Base-by-base conservation (phyloP, 2,329 filamentous ascomycete genomes). In the Orbilia blumenaviensis region DNA sequence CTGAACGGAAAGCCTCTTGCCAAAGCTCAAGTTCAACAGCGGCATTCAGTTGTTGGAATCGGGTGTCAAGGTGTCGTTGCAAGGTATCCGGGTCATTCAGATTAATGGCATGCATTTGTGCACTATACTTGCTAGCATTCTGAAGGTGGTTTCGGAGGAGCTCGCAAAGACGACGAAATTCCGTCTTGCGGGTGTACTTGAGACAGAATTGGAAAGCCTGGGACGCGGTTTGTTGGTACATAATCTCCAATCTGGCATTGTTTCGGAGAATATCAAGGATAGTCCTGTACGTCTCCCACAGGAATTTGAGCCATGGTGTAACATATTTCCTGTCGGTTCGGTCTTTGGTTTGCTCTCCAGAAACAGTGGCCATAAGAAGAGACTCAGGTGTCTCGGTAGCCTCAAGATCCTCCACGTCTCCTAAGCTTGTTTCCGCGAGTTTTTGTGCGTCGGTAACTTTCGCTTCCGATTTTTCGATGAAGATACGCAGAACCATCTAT, bases 61-160 rank as follows among this genome's bases (percentile, higher is more conserved):
- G 93, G 61, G 95, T 99, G 84, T 99, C 95, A 60, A 99, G 87
- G 83, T 99, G 95, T 80, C 95, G 92, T 86, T 99, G 95, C 64
- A 99, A 88, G 32, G 95, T 99, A 83, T 99, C 95, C 16, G 95
- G 92, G 81, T 99, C 95, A 84, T 93, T 98, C 78, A 99, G 87
- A 86, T 99, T 99, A 86, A 99, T 99, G 81, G 95, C 95, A 83
- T 98, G 94, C 92, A 98, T 97, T 88, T 98, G 95, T 78, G 93
- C 90, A 50, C 94, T 97, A 86, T 98, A 99, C 86, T 99, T 99
- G 86, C 95, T 94, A 63, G 95, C 95, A 83, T 96, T 99, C 86
- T 97, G 94, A 78, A 99, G 91, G 86, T 99, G 95, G 86, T 99
- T 99, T 81, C 95, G 92, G 78, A 99, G 91, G 78, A 99, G 89